Conservation (phyloP, 441 rosid genomes). For the Capsella rubella region DNA sequence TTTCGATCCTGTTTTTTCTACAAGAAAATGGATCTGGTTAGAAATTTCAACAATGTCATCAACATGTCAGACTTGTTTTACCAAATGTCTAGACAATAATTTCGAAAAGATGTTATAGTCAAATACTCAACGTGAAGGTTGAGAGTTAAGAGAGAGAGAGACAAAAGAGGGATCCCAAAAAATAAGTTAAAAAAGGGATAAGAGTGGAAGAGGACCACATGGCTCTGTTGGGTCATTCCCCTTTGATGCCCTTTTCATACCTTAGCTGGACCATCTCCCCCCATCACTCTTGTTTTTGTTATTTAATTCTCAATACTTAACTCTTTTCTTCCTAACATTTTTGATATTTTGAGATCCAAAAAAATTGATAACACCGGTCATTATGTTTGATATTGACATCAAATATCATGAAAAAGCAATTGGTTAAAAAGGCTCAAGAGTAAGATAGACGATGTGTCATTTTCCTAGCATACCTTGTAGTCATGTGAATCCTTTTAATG, state of each 20-base stretch:
- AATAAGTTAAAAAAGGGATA: constrained; percentile 33
- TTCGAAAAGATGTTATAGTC: constrained; percentile 18
- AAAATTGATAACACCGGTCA: constrained; percentile 11
- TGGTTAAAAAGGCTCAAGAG: constrained; percentile 25
- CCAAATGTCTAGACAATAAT: neutral
- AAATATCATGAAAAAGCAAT: constrained; percentile 41
- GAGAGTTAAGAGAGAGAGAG: constrained; percentile 26
- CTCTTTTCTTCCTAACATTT: constrained; percentile 43
- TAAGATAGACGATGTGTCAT: constrained; percentile 41
- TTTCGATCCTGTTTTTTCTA: neutral
- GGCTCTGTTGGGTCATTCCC: constrained; percentile 39
- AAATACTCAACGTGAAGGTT: constrained; percentile 17
- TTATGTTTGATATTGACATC: constrained; percentile 40
- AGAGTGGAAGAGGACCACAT: constrained; percentile 45
- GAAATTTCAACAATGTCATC: neutral
- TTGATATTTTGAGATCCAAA: constrained; percentile 33
- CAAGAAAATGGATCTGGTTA: constrained; percentile 4
- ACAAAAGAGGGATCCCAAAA: constrained; percentile 40
- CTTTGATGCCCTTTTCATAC: constrained; percentile 40
- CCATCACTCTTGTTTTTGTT: constrained; percentile 31
- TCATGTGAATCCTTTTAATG: constrained; percentile 26
- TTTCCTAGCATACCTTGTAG: constrained; percentile 30
- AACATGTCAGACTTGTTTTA: neutral
- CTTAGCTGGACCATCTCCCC: constrained; percentile 43
- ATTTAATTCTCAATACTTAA: constrained; percentile 4